A percentile compares a stretch with the other conserved stretches of the same genome.
Conservation (phyloP, 805 yeast species). For the Metschnikowia chrysomelidarum region DNA sequence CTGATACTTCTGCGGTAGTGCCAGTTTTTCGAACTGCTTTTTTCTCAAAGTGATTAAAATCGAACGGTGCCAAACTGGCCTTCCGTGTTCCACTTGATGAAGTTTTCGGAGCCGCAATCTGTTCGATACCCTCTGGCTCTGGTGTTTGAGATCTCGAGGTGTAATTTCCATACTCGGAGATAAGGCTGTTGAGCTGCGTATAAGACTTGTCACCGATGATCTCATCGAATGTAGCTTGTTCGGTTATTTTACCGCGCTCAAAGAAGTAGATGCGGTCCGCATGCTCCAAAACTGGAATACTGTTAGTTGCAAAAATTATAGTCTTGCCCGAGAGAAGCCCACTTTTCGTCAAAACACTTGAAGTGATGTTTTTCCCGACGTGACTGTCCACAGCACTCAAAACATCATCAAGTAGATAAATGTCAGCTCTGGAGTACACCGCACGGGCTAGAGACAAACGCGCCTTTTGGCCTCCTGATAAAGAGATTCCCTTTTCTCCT, state of each 20-base stretch:
- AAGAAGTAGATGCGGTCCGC: conserved; percentile 15
- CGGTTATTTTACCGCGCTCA: conserved; percentile 15
- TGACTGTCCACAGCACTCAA: conserved; percentile 44
- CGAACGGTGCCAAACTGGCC: conserved; percentile 32
- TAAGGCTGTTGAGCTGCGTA: conserved; percentile 11
- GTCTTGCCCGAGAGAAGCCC: conserved; percentile 29
- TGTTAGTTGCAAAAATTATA: conserved; percentile 16
- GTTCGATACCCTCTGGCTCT: conserved; percentile 1
- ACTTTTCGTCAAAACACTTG: conserved; percentile 29
- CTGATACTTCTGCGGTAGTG: conserved; percentile 37
- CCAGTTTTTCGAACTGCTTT: conserved; percentile 20
- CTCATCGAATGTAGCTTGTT: conserved; percentile 7
- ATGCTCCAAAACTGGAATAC: conserved; percentile 10
- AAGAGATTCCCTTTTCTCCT: conserved; percentile 44
- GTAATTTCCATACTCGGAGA: conserved; percentile 6
- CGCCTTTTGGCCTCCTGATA: conserved; percentile 45
- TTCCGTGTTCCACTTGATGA: not conserved
- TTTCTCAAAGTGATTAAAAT: conserved; percentile 36
- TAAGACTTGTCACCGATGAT: conserved; percentile 2
- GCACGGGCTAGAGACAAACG: conserved; percentile 42
- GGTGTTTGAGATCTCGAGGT: conserved; percentile 3
- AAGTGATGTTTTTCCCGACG: conserved; percentile 36
- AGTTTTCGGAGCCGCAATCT: not conserved
- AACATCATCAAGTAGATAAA: conserved; percentile 41
- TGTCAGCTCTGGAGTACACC: conserved; percentile 40